Evolutionary conservation across 805 yeast genomes (phyloP), one percentile per base, ranked within the genome.

Genomic region (Nakazawaea anatomiae): DNA sequence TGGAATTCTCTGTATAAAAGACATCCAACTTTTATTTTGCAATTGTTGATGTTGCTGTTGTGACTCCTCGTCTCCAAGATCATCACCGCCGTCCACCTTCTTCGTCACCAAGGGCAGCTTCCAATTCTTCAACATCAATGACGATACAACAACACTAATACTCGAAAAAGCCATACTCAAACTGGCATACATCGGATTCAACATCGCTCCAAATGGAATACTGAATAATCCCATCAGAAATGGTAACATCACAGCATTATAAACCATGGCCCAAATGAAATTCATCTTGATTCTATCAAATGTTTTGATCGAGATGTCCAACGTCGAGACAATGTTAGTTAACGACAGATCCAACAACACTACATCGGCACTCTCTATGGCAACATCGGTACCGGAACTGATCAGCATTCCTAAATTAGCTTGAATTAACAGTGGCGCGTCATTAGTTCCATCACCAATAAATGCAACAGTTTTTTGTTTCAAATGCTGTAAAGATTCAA

Each of bases 361-460:
- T 39, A 94, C 79, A 65, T 90, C 96, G 0, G 99, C 97, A n/a
- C 96, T 88, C 57, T 91, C 97, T 57, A 94, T 86, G 1, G 99
- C 98, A 58, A 94, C 88, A 60, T 94, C 98, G 0, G 98, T 88
- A 5, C 98, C 97, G 0, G 95, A 80, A 8, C 95, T 85, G 52
- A 95, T 81, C 9, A 98, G 94, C 59, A 95, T 82, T 28, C 99
- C 99, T 18, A 94, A 69, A 57, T 90, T 89, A 1, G 97, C 87
- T 51, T 85, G 77, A 1, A 89, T 96, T 50, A 94, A 75, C 0
- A 98, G 98, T 0, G 99, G 97, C 0, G 98, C 96, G 64, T 94
- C 99, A 66, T 94, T 94, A 57, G 94, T 88, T 53, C 99, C 99
- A 68, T 94, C 99, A 39, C 99, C 99, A 27, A 94, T 85, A 74